Conservation (phyloP, 345 rosid genomes). For the Linum tenue region DNA sequence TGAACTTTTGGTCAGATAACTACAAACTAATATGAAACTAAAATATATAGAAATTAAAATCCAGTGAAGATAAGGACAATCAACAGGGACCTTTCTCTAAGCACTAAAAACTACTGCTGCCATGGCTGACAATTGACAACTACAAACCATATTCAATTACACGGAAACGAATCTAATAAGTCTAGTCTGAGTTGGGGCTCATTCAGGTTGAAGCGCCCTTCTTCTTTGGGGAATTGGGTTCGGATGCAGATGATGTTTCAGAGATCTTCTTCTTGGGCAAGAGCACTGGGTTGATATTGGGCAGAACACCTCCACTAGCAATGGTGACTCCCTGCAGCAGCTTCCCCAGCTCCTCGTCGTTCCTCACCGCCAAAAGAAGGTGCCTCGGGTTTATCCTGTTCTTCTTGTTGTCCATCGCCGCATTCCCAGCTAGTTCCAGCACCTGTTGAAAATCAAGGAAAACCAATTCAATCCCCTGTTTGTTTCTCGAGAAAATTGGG, state of each 20-base stretch:
- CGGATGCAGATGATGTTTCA: background rate
- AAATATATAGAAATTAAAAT: too few relatives aligned
- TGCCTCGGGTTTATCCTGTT: slow-evolving; percentile 20
- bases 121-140: too few relatives aligned
- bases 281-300: slow-evolving; percentile 17
- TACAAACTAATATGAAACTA: too few relatives aligned
- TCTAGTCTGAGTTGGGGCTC: too few relatives aligned
- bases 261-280: slow-evolving; percentile 13
- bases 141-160: too few relatives aligned
- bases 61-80: too few relatives aligned
- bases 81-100: too few relatives aligned
- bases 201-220: too few relatives aligned
- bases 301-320: slow-evolving; percentile 15
- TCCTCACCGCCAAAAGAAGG: slow-evolving; percentile 15
- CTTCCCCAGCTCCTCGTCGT: slow-evolving; percentile 21
- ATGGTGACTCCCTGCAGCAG: slow-evolving; percentile 19
- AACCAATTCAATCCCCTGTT: background rate
- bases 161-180: too few relatives aligned
- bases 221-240: slow-evolving; percentile 7
- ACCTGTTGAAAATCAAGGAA: background rate
- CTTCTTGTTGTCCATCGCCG: slow-evolving; percentile 23
- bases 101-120: too few relatives aligned
- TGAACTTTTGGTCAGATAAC: too few relatives aligned
- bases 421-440: slow-evolving; percentile 21
- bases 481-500: background rate